Percentiles rank a stretch among this genome's conserved stretches.
Evolutionary conservation across 139 green algal genomes (phyloP).

Genomic region (Tetradesmus lagerheimii): DNA sequence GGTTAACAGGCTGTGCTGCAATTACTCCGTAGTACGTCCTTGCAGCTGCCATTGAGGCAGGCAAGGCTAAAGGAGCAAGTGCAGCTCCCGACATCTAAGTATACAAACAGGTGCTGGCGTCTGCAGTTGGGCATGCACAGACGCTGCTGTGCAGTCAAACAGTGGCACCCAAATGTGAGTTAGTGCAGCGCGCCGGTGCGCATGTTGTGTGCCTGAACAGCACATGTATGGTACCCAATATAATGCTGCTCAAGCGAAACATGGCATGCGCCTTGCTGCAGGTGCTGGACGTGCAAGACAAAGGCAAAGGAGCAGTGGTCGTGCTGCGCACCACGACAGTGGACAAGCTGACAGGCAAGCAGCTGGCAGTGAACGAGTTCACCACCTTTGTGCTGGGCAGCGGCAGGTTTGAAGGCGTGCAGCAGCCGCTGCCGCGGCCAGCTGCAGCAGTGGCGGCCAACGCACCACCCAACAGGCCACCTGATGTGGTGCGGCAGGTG

Average conservation of each 20-base stretch:
- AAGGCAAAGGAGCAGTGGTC: slow-evolving; percentile 38
- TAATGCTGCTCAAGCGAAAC: no score
- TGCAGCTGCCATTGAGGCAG: no score
- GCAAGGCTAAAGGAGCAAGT: no score
- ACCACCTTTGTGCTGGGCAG: slow-evolving; percentile 26
- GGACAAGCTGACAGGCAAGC: slow-evolving; percentile 19
- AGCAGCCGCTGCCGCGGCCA: background rate
- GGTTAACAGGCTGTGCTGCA: no score
- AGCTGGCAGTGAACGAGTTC: slow-evolving; percentile 48
- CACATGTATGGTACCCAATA: no score
- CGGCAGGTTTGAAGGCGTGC: slow-evolving; percentile 26
- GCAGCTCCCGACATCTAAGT: no score
- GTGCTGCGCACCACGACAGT: slow-evolving; percentile 28
- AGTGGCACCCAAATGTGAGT: background rate
- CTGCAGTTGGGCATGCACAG: no score
- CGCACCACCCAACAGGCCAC: background rate
- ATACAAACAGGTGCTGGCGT: no score
- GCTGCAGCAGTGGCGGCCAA: slow-evolving; percentile 32
- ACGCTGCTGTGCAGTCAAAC: no score
- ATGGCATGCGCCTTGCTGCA: background rate
- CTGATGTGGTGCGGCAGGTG: slow-evolving; percentile 22
- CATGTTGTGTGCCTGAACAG: background rate
- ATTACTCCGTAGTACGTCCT: no score
- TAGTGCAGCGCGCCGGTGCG: background rate
- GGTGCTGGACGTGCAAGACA: slow-evolving; percentile 47